Evolutionary conservation across 306 rosid genomes (phyloP).

Genomic region (Dalbergia oliveri): DNA sequence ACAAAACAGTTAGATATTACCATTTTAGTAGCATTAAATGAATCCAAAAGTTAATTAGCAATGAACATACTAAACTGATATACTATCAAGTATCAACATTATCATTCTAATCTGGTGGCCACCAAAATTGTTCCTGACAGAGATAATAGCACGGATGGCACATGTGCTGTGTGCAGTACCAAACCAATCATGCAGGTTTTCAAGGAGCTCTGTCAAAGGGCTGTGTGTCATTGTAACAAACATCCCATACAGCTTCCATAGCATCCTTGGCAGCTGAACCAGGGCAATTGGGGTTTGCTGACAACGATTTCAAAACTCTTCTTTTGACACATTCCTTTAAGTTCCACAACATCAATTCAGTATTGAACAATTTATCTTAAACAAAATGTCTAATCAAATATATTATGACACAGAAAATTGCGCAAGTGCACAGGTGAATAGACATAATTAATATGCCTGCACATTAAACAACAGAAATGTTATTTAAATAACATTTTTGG

Average conservation of each 20-base stretch:
- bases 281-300: conserved; percentile 63
- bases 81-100: background rate
- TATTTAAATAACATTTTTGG: no score
- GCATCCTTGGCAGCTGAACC: conserved; percentile 77
- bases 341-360: conserved; percentile 30
- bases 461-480: no score
- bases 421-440: no score
- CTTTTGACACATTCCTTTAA: conserved; percentile 84
- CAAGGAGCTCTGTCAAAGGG: conserved; percentile 92
- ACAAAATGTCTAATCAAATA: background rate
- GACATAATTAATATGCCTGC: no score
- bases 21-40: no score
- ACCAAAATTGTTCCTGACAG: conserved; percentile 23
- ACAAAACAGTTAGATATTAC: no score
- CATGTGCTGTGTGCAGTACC: background rate
- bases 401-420: no score
- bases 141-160: conserved; percentile 36
- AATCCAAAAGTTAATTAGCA: no score
- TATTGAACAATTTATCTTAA: conserved; percentile 3
- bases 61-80: no score
- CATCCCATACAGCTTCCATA: conserved; percentile 92
- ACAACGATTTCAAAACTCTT: conserved; percentile 70
- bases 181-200: background rate
- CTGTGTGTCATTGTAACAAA: conserved; percentile 54
- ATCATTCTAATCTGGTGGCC: background rate